Evolutionary conservation across 2,329 filamentous ascomycete genomes (phyloP).

Genomic region (Epicoccum nigrum): DNA sequence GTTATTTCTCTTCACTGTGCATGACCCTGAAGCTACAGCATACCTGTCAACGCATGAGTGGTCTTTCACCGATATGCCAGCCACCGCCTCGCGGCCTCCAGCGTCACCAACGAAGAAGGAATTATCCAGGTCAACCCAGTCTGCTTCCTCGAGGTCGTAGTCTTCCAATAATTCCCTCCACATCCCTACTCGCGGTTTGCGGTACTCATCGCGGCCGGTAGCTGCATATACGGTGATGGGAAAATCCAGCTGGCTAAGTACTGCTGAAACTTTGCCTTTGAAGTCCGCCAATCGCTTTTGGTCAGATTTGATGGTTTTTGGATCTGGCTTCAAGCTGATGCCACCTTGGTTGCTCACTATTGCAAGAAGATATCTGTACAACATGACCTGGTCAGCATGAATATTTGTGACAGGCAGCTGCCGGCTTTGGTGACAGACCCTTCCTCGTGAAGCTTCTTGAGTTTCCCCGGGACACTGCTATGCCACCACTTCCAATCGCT

Average conservation of each 20-base stretch:
- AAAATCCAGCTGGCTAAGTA: slow-evolving; percentile 75
- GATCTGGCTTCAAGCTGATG: slow-evolving; percentile 73
- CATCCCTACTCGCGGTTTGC: slow-evolving; percentile 90
- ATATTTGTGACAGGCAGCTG: neutral
- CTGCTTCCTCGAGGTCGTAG: slow-evolving; percentile 54
- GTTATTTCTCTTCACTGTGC: neutral
- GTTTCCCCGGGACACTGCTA: slow-evolving; percentile 66
- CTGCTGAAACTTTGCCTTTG: slow-evolving; percentile 75
- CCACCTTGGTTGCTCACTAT: slow-evolving; percentile 91
- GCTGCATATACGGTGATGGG: slow-evolving; percentile 85
- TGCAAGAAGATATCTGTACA: slow-evolving; percentile 70
- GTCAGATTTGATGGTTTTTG: slow-evolving; percentile 71
- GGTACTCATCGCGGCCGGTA: slow-evolving; percentile 77
- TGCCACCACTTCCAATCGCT: slow-evolving; percentile 97
- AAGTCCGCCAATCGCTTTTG: slow-evolving; percentile 76
- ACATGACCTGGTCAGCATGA: slow-evolving; percentile 12
- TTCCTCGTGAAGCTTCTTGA: slow-evolving; percentile 73
- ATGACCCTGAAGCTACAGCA: slow-evolving; percentile 14
- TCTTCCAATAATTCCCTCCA: slow-evolving; percentile 72
- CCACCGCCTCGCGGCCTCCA: slow-evolving; percentile 56
- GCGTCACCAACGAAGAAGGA: slow-evolving; percentile 94
- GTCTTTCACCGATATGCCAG: slow-evolving; percentile 56
- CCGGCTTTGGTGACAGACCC: slow-evolving; percentile 56
- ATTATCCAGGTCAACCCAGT: slow-evolving; percentile 68
- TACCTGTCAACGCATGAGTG: slow-evolving; percentile 67